phyloP scores from a whole-genome alignment of 2,329 filamentous ascomycete species.

The Pseudogymnoascus pannorum region DNA sequence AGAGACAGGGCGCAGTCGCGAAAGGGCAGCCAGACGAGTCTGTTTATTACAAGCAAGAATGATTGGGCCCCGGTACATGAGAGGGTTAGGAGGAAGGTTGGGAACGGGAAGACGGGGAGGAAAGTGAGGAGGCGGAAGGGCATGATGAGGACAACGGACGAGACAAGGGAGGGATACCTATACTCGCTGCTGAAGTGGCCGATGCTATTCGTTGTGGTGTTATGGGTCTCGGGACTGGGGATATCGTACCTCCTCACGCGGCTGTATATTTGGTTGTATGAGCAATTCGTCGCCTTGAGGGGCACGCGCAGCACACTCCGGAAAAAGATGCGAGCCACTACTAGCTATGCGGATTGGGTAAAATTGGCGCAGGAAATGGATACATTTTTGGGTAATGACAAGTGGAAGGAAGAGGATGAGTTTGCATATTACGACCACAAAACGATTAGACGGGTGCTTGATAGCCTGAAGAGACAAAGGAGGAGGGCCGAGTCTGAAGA shows the following conservation, averaged over 20 bases:
- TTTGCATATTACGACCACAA: constrained; percentile 83
- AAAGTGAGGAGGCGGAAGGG: constrained; percentile 37
- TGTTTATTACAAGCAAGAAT: constrained; percentile 81
- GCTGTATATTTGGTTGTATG: constrained; percentile 86
- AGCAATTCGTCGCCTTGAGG: constrained; percentile 85
- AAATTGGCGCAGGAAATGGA: constrained; percentile 73
- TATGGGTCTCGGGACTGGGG: constrained; percentile 71
- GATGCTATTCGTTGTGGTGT: constrained; percentile 68
- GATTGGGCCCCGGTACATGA: constrained; percentile 91
- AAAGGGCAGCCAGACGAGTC: constrained; percentile 17
- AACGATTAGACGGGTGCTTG: constrained; percentile 69
- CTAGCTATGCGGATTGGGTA: constrained; percentile 78
- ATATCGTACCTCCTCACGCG: constrained; percentile 72
- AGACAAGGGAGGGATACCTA: constrained; percentile 88
- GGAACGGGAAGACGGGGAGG: constrained; percentile 31
- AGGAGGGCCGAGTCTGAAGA: constrained; percentile 48
- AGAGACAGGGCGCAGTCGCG: background rate
- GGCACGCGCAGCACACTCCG: constrained; percentile 68
- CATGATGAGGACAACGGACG: constrained; percentile 61
- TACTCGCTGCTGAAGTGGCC: constrained; percentile 91
- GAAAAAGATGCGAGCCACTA: constrained; percentile 61
- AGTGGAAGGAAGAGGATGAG: constrained; percentile 71
- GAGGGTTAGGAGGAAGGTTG: constrained; percentile 41
- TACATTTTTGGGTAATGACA: constrained; percentile 68
- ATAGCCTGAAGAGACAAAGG: constrained; percentile 63